Percentiles rank a stretch among this genome's conserved stretches.
These are phyloP conservation scores for Secale cereale DNA, from an alignment of 176 grass and related monocot species.

Conservation along the genomic window DNA sequence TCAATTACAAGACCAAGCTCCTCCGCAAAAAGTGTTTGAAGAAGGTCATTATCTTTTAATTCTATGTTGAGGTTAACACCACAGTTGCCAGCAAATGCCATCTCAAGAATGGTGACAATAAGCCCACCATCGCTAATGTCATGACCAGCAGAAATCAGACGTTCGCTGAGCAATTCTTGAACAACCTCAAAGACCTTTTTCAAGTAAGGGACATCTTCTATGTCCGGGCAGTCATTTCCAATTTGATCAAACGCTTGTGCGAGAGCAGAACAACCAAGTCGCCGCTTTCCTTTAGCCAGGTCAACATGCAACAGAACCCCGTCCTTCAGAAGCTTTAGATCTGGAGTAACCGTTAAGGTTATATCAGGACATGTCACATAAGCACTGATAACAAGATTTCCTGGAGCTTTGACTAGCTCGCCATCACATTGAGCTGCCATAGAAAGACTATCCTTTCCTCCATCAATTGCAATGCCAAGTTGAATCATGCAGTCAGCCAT, in stretches of 20 bases:
- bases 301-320: slow-evolving; percentile 89
- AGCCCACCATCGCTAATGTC: slow-evolving; percentile 91
- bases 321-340: slow-evolving; percentile 71
- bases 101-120: slow-evolving; percentile 76
- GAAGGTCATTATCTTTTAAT: slow-evolving; percentile 40
- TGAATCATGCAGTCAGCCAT: slow-evolving; percentile 85
- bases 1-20: slow-evolving; percentile 86
- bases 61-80: slow-evolving; percentile 67
- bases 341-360: slow-evolving; percentile 83
- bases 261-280: slow-evolving; percentile 79
- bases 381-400: slow-evolving; percentile 86
- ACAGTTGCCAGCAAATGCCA: slow-evolving; percentile 93
- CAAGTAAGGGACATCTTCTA: slow-evolving; percentile 76
- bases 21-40: slow-evolving; percentile 75
- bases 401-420: slow-evolving; percentile 85
- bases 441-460: slow-evolving; percentile 94
- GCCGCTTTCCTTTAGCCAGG: slow-evolving; percentile 58
- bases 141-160: slow-evolving; percentile 78
- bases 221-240: slow-evolving; percentile 78
- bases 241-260: slow-evolving; percentile 88
- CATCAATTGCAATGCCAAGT: slow-evolving; percentile 89
- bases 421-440: slow-evolving; percentile 79
- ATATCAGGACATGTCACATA: slow-evolving; percentile 96
- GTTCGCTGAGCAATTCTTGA: slow-evolving; percentile 65
- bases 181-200: slow-evolving; percentile 63